phyloP scores from a whole-genome alignment of 805 yeast genomes.

The Ogataea minuta region DNA sequence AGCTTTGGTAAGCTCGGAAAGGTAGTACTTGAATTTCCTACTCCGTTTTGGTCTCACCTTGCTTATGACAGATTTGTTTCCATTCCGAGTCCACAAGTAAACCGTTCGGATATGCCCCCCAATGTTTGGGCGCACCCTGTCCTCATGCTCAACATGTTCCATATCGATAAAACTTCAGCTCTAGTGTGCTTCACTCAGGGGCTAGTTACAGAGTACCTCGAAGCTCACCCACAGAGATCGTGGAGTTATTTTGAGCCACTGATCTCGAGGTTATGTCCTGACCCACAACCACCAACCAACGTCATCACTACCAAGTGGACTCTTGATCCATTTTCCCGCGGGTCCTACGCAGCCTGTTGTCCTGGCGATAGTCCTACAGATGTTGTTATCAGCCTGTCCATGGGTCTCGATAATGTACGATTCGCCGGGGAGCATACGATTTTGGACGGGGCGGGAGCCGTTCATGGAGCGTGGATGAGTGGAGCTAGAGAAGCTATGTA shows the following conservation, averaged over 20 bases:
- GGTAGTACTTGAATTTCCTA: slow-evolving; percentile 64
- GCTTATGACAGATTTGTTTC: slow-evolving; percentile 50
- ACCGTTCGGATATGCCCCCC: slow-evolving; percentile 25
- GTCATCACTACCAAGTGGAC: slow-evolving; percentile 72
- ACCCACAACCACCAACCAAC: slow-evolving; percentile 36
- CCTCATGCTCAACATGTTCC: slow-evolving; percentile 57
- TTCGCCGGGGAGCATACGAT: slow-evolving; percentile 93
- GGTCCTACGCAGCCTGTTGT: slow-evolving; percentile 74
- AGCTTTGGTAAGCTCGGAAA: slow-evolving; percentile 73
- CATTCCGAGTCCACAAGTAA: slow-evolving; percentile 37
- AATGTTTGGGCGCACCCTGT: slow-evolving; percentile 59
- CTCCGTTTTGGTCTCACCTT: slow-evolving; percentile 54
- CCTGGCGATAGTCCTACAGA: slow-evolving; percentile 71
- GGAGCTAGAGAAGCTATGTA: slow-evolving; percentile 40
- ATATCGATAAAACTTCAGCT: slow-evolving; percentile 47
- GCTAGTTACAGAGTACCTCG: slow-evolving; percentile 64
- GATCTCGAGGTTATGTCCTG: slow-evolving; percentile 26
- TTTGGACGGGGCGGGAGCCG: slow-evolving; percentile 86
- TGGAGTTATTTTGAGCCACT: slow-evolving; percentile 62
- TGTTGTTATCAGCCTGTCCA: slow-evolving; percentile 56
- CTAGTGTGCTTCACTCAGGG: slow-evolving; percentile 69
- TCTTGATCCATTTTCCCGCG: slow-evolving; percentile 69
- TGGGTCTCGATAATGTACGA: slow-evolving; percentile 58
- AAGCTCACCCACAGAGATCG: slow-evolving; percentile 47
- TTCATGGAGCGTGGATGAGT: slow-evolving; percentile 85